phyloP scores from a whole-genome alignment of 495 filamentous ascomycete genomes.

The Tuber melanosporum region DNA sequence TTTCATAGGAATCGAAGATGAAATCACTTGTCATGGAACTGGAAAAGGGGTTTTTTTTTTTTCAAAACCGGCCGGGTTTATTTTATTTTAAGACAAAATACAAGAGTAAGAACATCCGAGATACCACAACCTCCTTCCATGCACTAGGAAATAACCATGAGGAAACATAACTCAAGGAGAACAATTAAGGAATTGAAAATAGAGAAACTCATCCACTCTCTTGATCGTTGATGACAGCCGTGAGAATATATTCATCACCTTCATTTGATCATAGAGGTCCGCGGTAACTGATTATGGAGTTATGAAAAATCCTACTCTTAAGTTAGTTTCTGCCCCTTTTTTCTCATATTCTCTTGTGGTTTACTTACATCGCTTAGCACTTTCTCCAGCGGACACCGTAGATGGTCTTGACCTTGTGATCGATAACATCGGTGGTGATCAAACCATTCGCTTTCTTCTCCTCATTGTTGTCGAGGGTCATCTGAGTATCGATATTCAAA shows the following conservation, averaged over 20 bases:
- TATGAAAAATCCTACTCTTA: neutral
- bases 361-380: constrained; percentile 1
- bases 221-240: constrained; percentile 1
- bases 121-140: neutral
- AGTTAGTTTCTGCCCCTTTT: neutral
- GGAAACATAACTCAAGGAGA: constrained; percentile 4
- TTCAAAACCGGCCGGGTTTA: neutral
- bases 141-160: neutral
- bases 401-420: neutral
- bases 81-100: neutral
- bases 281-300: neutral
- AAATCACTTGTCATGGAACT: neutral
- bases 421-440: constrained; percentile 5
- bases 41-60: neutral
- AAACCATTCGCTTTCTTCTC: neutral
- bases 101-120: neutral
- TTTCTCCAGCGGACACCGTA: neutral
- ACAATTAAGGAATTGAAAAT: neutral
- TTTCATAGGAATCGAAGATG: neutral
- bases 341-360: neutral
- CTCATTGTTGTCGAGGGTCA: neutral
- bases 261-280: constrained; percentile 2
- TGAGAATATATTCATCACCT: constrained; percentile 4
- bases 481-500: constrained; percentile 3
- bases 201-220: constrained; percentile 2